Base-by-base conservation (phyloP, 2,329 filamentous ascomycete species). In the Fusarium incarnatum region DNA sequence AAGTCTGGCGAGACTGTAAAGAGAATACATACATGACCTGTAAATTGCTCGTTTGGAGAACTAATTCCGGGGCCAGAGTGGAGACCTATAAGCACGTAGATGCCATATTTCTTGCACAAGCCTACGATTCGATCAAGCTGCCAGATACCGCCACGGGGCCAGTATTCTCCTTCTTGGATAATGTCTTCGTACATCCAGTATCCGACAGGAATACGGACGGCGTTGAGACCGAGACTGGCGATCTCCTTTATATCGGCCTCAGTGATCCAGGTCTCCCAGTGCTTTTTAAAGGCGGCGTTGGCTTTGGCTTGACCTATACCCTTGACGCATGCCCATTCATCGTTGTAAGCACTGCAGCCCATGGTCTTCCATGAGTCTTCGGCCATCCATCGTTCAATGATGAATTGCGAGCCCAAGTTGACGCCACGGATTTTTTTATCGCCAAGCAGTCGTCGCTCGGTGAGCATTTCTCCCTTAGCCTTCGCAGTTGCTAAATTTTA, bases 161-260 rank as follows among this genome's bases (percentile, higher is more conserved):
- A 76, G 40, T 68, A 56, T 32, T 75, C 73, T 6, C 52, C 74
- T 2, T 61, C 22, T 15, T 63, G 11, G 13, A 76, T 68, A 23
- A 77, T 61, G 3, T 73, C 68, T 34, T 77, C 73, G 2, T 67
- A 56, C 37, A 77, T 75, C 74, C 73, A 76, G 54, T 74, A 76
- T 2, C 75, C 71, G 6, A 77, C 72, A 0, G 74, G 74, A 10
- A 77, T 76, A 2, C 75, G 70, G 1, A 76, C 70, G 1, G 75
- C 69, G 20, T 77, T 74, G 0, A 77, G 67, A 0, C 72, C 71
- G 16, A 76, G 52, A 4, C 56, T 66, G 20, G 66, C 64, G 23
- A 77, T 77, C 50, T 74, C 50, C 9, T 67, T 68, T 2, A 77
- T 71, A 7, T 76, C 74, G 8, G 27, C 56, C 5, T 74, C 56